Evolutionary conservation across 2,329 filamentous ascomycete genomes (phyloP).

Genomic region (Fusarium papillatum): DNA sequence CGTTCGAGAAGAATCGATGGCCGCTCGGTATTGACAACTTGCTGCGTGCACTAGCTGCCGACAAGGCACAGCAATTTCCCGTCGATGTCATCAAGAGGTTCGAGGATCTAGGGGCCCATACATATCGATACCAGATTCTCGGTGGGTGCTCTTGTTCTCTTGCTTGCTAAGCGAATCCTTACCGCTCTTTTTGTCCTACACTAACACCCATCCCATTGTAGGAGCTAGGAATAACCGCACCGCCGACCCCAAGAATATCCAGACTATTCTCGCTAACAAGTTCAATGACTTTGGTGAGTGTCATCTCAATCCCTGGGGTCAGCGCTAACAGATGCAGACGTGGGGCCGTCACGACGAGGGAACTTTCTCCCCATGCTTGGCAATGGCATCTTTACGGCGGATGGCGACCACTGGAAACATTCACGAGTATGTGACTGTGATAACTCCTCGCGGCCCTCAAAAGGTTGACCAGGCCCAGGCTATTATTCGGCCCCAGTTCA

Average conservation of each 20-base stretch:
- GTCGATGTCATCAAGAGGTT: not conserved
- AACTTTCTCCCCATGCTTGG: not conserved
- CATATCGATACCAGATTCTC: not conserved
- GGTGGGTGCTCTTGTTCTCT: not conserved
- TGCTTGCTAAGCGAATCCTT: not conserved
- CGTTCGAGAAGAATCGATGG: not conserved
- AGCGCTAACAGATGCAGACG: not conserved
- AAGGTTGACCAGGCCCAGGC: not conserved
- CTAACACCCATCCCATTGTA: not conserved
- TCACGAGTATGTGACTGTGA: not conserved
- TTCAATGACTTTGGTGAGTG: conserved; percentile 7
- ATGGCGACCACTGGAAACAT: conserved; percentile 10
- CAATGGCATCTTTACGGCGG: conserved; percentile 1
- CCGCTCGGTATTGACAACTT: not conserved
- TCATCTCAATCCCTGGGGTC: not conserved
- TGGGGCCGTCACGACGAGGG: not conserved
- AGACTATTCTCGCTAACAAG: conserved; percentile 5
- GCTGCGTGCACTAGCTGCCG: not conserved
- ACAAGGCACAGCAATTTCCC: not conserved
- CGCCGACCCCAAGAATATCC: conserved; percentile 10
- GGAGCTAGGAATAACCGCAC: not conserved
- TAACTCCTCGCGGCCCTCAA: not conserved
- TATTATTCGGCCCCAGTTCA: conserved; percentile 7
- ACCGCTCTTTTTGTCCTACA: not conserved
- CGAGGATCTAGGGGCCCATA: not conserved